Conservation (phyloP, 495 filamentous ascomycete genomes). For the Penicillium samsonianum region DNA sequence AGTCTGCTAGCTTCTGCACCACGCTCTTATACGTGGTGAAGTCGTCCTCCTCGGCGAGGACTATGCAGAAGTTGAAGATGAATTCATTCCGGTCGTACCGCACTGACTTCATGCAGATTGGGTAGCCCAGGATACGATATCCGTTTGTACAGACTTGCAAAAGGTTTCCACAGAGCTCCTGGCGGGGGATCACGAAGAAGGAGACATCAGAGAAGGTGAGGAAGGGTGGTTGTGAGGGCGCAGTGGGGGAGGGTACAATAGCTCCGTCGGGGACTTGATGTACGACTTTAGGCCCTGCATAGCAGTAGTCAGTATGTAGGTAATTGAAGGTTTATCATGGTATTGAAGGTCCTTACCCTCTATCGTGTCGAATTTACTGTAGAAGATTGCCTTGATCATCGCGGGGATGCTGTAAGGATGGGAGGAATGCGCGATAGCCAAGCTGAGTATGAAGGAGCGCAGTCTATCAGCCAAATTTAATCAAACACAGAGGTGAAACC, state of each 20-base stretch:
- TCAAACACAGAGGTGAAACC: background rate
- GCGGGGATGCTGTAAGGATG: slow-evolving; percentile 14
- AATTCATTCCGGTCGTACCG: slow-evolving; percentile 90
- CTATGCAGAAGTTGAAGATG: slow-evolving; percentile 95
- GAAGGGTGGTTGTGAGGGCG: slow-evolving; percentile 60
- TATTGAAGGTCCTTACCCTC: slow-evolving; percentile 60
- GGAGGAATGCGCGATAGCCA: slow-evolving; percentile 7
- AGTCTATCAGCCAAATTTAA: background rate
- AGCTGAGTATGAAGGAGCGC: background rate
- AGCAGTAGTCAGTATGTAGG: slow-evolving; percentile 11
- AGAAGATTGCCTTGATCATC: slow-evolving; percentile 94
- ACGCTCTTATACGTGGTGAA: slow-evolving; percentile 75
- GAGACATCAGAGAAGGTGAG: slow-evolving; percentile 81
- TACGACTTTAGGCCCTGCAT: slow-evolving; percentile 69
- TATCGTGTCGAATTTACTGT: slow-evolving; percentile 85
- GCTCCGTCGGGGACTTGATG: slow-evolving; percentile 63
- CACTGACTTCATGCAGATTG: slow-evolving; percentile 76
- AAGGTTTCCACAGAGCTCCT: slow-evolving; percentile 81
- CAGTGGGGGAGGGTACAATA: slow-evolving; percentile 61
- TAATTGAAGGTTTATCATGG: background rate
- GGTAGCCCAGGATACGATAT: slow-evolving; percentile 83
- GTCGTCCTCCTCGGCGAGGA: slow-evolving; percentile 71
- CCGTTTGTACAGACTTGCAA: slow-evolving; percentile 76
- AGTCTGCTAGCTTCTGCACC: slow-evolving; percentile 76
- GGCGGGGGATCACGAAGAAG: slow-evolving; percentile 88